Percentiles rank a stretch among this genome's conserved stretches.
These are phyloP conservation scores for Juglanconis juglandina DNA, from an alignment of 2,329 filamentous ascomycete species.

Conservation along the genomic window DNA sequence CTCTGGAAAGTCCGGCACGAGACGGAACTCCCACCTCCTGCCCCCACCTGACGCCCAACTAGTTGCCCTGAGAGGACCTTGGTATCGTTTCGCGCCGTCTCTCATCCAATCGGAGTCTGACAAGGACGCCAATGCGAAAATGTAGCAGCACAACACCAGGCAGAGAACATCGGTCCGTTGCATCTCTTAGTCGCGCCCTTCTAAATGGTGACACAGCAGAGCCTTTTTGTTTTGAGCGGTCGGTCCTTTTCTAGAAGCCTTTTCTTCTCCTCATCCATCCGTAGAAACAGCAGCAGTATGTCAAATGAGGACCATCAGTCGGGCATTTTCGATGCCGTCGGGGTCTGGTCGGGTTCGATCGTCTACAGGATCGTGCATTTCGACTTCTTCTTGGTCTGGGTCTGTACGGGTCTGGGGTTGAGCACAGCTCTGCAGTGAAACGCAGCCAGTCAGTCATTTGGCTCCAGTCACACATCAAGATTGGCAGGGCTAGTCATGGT, in stretches of 20 bases:
- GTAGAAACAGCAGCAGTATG: constrained; percentile 8
- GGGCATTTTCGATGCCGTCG: not conserved
- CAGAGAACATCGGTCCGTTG: not conserved
- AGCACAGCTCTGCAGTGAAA: constrained; percentile 59
- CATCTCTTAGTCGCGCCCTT: not conserved
- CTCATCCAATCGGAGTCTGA: not conserved
- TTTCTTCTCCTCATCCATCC: constrained; percentile 8
- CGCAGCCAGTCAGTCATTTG: constrained; percentile 19
- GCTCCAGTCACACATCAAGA: constrained; percentile 17
- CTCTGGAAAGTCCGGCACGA: not conserved
- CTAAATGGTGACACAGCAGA: not conserved
- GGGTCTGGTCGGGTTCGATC: constrained; percentile 11
- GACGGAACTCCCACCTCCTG: not conserved
- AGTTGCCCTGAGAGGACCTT: not conserved
- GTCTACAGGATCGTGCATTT: constrained; percentile 69
- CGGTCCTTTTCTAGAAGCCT: constrained; percentile 6
- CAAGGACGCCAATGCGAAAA: not conserved
- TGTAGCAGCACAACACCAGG: not conserved
- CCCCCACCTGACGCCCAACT: not conserved
- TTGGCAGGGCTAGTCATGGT: constrained; percentile 22
- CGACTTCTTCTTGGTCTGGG: constrained; percentile 60
- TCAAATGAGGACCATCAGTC: constrained; percentile 8
- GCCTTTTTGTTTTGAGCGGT: not conserved
- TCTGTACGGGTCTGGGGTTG: constrained; percentile 59
- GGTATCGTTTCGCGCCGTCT: not conserved